phyloP scores from a whole-genome alignment of 2,329 filamentous ascomycete genomes.

The Pseudogymnoascus sp. region DNA sequence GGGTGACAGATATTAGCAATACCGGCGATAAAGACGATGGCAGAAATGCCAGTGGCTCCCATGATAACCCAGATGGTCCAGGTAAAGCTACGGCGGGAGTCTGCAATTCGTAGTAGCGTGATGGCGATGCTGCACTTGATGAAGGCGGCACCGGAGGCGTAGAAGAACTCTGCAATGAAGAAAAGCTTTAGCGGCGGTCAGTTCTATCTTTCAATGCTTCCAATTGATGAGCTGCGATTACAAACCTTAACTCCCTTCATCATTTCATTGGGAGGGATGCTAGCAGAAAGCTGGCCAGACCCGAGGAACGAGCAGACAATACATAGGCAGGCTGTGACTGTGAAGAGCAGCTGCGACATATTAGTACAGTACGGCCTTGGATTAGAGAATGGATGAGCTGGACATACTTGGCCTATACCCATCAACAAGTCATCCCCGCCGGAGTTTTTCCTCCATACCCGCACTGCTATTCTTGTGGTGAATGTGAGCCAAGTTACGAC shows the following conservation, averaged over 20 bases:
- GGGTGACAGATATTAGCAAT: slow-evolving; percentile 29
- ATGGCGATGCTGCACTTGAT: slow-evolving; percentile 28
- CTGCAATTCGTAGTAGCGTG: slow-evolving; percentile 28
- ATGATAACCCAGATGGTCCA: slow-evolving; percentile 26
- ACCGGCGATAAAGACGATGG: slow-evolving; percentile 25
- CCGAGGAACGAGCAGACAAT: slow-evolving; percentile 26
- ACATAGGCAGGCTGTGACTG: slow-evolving; percentile 22
- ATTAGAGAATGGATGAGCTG: background rate
- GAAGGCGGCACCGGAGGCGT: slow-evolving; percentile 26
- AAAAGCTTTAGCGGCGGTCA: slow-evolving; percentile 25
- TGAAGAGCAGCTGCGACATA: slow-evolving; percentile 21
- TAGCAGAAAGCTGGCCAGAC: slow-evolving; percentile 21
- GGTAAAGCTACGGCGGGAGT: slow-evolving; percentile 23
- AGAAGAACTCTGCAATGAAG: slow-evolving; percentile 33
- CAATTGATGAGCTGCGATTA: slow-evolving; percentile 9
- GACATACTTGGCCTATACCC: slow-evolving; percentile 22
- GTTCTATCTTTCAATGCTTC: slow-evolving; percentile 2
- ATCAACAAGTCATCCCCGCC: slow-evolving; percentile 25
- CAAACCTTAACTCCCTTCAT: slow-evolving; percentile 21
- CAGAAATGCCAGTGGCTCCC: slow-evolving; percentile 17
- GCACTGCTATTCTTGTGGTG: slow-evolving; percentile 18
- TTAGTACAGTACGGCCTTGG: slow-evolving; percentile 14
- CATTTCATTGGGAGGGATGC: slow-evolving; percentile 14
- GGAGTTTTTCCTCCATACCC: slow-evolving; percentile 23
- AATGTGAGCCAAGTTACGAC: slow-evolving; percentile 22